Base-by-base conservation (phyloP, 495 filamentous ascomycete genomes). In the Xylaria venustula region DNA sequence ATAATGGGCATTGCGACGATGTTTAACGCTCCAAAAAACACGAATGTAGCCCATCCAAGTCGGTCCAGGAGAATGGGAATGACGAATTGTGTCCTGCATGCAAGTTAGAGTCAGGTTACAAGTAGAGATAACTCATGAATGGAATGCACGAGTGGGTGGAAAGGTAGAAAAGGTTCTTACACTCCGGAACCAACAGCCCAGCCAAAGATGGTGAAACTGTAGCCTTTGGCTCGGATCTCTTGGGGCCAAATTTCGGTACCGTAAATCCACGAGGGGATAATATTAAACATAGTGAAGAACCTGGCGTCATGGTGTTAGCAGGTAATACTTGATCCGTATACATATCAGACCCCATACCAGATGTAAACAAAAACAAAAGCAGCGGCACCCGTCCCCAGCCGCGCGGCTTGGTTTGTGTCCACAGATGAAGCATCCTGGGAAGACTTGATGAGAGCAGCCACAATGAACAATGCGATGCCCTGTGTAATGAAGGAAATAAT, bases 171-270 rank as follows among this genome's bases (percentile, higher is more conserved):
- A 7, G 11, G 20, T 32, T 28, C 52, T 54, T 54, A 54, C 52
- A 54, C 40, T 54, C 60, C 82, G 9, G 81, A 80, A 26, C 81
- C 83, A 64, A 85, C 79, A 6, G 81, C 82, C 81, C 81, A 84
- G 2, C 81, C 83, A 17, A 80, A 82, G 19, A 85, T 81, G 0
- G 79, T 79, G 62, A 83, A 85, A 1, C 80, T 80, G 66, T 84
- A 83, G 2, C 81, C 82, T 61, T 84, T 77, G 20, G 81, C 79
- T 42, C 81, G 75, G 28, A 84, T 67, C 37, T 81, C 78, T 15
- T 74, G 75, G 1, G 79, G 78, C 62, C 80, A 84, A 23, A 84
- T 82, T 63, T 85, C 81, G 78, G 82, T 84, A 28, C 81, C 79
- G 79, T 81, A 84, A 3, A 82, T 85, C 12, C 80, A 75, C 17